Evolutionary conservation across 2,329 filamentous ascomycete species (phyloP).

Genomic region (Exserohilum turcica): DNA sequence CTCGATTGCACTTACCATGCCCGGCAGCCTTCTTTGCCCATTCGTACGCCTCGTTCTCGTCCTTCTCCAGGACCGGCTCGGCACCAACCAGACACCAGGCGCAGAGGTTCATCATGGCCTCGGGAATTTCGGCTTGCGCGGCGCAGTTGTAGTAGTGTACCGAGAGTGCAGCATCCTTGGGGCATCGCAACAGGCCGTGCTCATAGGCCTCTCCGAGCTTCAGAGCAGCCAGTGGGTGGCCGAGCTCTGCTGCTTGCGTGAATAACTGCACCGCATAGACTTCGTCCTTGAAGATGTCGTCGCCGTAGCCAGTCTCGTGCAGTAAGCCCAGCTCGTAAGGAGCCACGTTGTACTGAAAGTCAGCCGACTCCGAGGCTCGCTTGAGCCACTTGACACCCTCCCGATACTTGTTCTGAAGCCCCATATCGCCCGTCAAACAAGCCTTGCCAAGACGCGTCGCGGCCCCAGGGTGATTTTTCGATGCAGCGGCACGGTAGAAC

Average conservation of each 20-base stretch:
- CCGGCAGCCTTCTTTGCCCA: constrained; percentile 91
- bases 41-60: constrained; percentile 94
- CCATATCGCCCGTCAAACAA: constrained; percentile 87
- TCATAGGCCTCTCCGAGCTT: constrained; percentile 97
- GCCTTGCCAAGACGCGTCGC: constrained; percentile 92
- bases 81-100: constrained; percentile 99
- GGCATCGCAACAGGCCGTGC: constrained; percentile 84
- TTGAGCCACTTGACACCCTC: constrained; percentile 98
- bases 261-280: constrained; percentile 91
- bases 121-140: constrained; percentile 79
- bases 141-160: constrained; percentile 97
- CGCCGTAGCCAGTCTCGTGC: constrained; percentile 91
- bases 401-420: constrained; percentile 78
- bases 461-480: constrained; percentile 92
- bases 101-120: constrained; percentile 97
- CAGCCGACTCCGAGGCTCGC: constrained; percentile 85
- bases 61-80: constrained; percentile 87
- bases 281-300: constrained; percentile 90
- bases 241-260: constrained; percentile 90
- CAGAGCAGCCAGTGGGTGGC: constrained; percentile 83
- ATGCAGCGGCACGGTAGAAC: constrained; percentile 86
- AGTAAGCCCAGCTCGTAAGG: constrained; percentile 88
- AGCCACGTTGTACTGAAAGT: constrained; percentile 87
- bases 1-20: constrained; percentile 65
- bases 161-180: constrained; percentile 86